Evolutionary conservation across 768 basidiomycete species (phyloP).

Genomic region (Leccinellum rugosiceps): DNA sequence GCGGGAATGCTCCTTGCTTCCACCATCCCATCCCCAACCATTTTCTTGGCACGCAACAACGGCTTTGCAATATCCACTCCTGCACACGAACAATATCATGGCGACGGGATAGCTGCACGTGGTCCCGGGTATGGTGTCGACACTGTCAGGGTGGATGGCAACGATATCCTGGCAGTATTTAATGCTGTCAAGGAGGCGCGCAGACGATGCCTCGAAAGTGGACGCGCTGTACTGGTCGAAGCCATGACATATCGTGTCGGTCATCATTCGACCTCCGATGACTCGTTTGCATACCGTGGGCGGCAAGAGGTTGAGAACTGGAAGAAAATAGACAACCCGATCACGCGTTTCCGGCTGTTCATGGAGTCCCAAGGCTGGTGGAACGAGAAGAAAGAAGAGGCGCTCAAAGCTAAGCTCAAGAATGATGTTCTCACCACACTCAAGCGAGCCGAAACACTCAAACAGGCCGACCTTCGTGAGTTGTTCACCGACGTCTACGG

Average conservation of each 20-base stretch:
- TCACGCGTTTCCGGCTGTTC: constrained; percentile 79
- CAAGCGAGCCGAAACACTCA: constrained; percentile 68
- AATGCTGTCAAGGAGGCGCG: constrained; percentile 70
- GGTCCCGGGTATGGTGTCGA: constrained; percentile 91
- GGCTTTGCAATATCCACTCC: constrained; percentile 97
- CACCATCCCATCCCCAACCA: constrained; percentile 67
- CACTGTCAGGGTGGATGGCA: constrained; percentile 90
- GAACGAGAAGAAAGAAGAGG: constrained; percentile 70
- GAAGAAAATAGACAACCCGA: constrained; percentile 88
- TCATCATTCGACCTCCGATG: constrained; percentile 95
- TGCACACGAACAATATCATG: constrained; percentile 81
- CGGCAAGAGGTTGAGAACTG: constrained; percentile 89
- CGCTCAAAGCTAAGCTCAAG: constrained; percentile 64
- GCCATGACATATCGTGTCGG: constrained; percentile 93
- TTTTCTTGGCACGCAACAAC: constrained; percentile 79
- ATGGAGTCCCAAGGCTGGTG: constrained; percentile 86
- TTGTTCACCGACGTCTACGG: constrained; percentile 88
- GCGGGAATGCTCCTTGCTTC: constrained; percentile 83
- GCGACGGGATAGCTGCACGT: constrained; percentile 89
- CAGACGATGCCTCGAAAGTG: constrained; percentile 66
- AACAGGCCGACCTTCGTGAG: constrained; percentile 68
- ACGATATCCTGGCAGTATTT: constrained; percentile 85
- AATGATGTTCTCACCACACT: constrained; percentile 76
- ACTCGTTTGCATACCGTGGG: constrained; percentile 90
- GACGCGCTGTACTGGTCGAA: constrained; percentile 81